Percentiles rank a stretch among this genome's conserved stretches.
Evolutionary conservation across 139 green algal species (phyloP).

Genomic region (Eudorina sp.): DNA sequence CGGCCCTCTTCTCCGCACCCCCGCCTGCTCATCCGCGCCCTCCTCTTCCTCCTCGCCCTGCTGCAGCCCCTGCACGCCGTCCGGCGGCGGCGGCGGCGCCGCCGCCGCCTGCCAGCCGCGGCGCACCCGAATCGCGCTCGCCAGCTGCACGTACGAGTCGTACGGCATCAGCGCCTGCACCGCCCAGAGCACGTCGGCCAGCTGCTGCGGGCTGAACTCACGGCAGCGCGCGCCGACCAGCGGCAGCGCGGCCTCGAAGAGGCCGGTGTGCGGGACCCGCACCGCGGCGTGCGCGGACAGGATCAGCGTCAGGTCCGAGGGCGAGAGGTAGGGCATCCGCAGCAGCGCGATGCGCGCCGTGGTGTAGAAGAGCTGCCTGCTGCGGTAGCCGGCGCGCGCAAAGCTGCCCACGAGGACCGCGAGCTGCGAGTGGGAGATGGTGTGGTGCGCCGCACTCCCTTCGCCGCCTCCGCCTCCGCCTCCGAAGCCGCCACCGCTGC

Average conservation of each 20-base stretch:
- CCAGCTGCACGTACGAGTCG: neutral
- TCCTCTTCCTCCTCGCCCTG: neutral
- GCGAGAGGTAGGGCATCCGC: slow-evolving; percentile 5
- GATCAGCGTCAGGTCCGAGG: slow-evolving; percentile 11
- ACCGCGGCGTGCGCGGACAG: neutral
- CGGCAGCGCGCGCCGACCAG: neutral
- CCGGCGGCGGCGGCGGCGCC: neutral
- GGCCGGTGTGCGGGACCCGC: neutral
- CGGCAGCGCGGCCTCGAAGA: neutral
- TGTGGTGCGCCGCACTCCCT: neutral
- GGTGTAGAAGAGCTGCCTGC: slow-evolving; percentile 32
- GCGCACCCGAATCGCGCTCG: neutral
- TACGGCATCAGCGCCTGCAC: slow-evolving; percentile 20
- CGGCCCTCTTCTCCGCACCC: neutral
- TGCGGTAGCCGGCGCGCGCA: slow-evolving; percentile 32
- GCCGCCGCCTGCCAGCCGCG: neutral
- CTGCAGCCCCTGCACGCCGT: neutral
- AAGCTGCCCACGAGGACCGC: slow-evolving; percentile 21
- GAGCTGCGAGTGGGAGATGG: slow-evolving; percentile 29
- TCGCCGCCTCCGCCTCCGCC: neutral
- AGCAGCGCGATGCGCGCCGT: slow-evolving; percentile 24
- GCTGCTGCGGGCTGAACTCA: slow-evolving; percentile 15
- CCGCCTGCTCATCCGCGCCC: neutral
- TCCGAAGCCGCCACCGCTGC: too few species aligned
- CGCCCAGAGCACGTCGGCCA: slow-evolving; percentile 36